A percentile compares a stretch with the other conserved stretches of the same genome.
Evolutionary conservation across 345 rosid genomes (phyloP).

Genomic region (Firmiana major): DNA sequence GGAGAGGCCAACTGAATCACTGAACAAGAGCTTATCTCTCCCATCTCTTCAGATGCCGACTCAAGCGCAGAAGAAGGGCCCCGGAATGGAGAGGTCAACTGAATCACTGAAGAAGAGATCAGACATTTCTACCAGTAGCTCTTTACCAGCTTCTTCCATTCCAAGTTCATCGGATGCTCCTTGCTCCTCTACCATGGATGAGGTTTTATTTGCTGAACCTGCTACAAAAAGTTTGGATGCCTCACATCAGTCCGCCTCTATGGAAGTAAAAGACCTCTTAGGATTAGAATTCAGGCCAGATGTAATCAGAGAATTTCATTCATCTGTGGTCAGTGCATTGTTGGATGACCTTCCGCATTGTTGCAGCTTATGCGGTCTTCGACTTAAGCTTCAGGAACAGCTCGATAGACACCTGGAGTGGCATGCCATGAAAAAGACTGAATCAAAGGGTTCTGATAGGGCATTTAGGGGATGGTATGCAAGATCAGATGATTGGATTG

Average conservation of each 20-base stretch:
- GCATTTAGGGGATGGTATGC: conserved; percentile 70
- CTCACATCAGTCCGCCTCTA: conserved; percentile 22
- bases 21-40: conserved; percentile 39
- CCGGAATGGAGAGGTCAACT: neutral
- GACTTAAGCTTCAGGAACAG: conserved; percentile 55
- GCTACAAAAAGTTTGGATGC: conserved; percentile 29
- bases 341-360: conserved; percentile 63
- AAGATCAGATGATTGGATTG: conserved; percentile 58
- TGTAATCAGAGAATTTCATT: conserved; percentile 67
- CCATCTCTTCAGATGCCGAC: conserved; percentile 27
- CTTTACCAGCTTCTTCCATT: conserved; percentile 30
- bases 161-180: conserved; percentile 35
- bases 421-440: conserved; percentile 54
- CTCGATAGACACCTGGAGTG: conserved; percentile 73
- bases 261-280: conserved; percentile 44
- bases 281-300: conserved; percentile 77
- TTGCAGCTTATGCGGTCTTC: conserved; percentile 76
- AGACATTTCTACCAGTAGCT: conserved; percentile 30
- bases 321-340: conserved; percentile 60
- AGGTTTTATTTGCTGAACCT: conserved; percentile 34
- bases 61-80: conserved; percentile 34
- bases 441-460: conserved; percentile 24
- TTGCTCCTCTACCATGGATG: conserved; percentile 30
- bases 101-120: conserved; percentile 26
- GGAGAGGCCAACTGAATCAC: neutral